Percentiles rank a stretch among this genome's conserved stretches.
Evolutionary conservation across 2,329 filamentous ascomycete species (phyloP).

Genomic region (Coniochaeta pulveracea): DNA sequence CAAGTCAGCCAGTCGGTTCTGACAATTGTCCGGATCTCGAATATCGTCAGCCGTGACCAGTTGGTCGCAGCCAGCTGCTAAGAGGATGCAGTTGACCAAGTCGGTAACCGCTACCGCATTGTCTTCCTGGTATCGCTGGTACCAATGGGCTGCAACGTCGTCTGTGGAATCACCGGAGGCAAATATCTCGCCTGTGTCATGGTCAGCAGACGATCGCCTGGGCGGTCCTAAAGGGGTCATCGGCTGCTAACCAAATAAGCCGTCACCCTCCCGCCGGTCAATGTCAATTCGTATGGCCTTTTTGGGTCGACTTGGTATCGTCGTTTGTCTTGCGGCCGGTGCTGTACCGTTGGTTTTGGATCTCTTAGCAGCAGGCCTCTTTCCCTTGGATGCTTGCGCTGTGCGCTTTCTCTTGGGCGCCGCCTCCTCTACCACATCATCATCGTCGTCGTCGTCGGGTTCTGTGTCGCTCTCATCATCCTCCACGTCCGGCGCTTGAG

Average conservation of each 20-base stretch:
- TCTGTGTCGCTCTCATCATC: slow-evolving; percentile 27
- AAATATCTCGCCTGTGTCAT: slow-evolving; percentile 47
- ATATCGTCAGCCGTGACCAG: slow-evolving; percentile 75
- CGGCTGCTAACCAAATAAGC: slow-evolving; percentile 46
- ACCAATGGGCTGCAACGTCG: slow-evolving; percentile 49
- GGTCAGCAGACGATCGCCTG: slow-evolving; percentile 14
- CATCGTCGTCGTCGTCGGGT: slow-evolving; percentile 26
- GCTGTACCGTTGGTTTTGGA: slow-evolving; percentile 49
- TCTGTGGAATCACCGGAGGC: slow-evolving; percentile 44
- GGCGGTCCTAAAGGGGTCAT: slow-evolving; percentile 8
- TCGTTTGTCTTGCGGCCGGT: slow-evolving; percentile 21
- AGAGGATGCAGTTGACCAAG: slow-evolving; percentile 55
- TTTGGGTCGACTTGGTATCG: slow-evolving; percentile 41
- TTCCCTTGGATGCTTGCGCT: slow-evolving; percentile 31
- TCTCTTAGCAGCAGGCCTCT: slow-evolving; percentile 52
- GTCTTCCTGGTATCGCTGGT: slow-evolving; percentile 43
- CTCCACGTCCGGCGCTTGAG: slow-evolving; percentile 31
- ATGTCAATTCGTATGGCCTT: slow-evolving; percentile 42
- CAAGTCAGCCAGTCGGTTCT: slow-evolving; percentile 69
- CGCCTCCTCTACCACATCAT: slow-evolving; percentile 27
- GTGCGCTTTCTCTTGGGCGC: slow-evolving; percentile 25
- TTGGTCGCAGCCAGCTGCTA: slow-evolving; percentile 69
- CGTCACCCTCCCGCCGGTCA: slow-evolving; percentile 37
- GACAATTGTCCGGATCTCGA: slow-evolving; percentile 77
- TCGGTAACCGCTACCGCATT: slow-evolving; percentile 45